A percentile compares a stretch with the other conserved stretches of the same genome.
Evolutionary conservation across 768 basidiomycete species (phyloP).

Genomic region (Chiua virens): DNA sequence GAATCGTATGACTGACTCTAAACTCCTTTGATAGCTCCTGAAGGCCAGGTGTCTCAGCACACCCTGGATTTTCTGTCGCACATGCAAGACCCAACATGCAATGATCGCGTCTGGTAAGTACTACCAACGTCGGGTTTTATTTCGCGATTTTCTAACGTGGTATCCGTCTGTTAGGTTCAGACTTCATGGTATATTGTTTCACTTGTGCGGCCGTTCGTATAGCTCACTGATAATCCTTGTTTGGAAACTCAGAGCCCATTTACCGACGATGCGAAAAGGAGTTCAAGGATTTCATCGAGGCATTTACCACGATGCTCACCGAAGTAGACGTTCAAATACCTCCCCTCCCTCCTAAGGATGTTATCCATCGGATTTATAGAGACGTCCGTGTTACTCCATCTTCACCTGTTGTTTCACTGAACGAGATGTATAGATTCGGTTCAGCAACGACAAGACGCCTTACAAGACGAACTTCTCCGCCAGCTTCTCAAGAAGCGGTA

Average conservation of each 20-base stretch:
- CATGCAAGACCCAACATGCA: conserved; percentile 71
- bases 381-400: conserved; percentile 49
- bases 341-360: conserved; percentile 84
- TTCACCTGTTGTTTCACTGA: conserved; percentile 5
- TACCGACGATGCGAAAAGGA: conserved; percentile 72
- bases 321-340: conserved; percentile 85
- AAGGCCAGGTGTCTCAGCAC: conserved; percentile 85
- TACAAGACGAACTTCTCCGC: conserved; percentile 86
- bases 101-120: conserved; percentile 79
- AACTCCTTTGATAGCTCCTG: conserved; percentile 54
- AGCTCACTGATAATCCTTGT: neutral
- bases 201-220: neutral
- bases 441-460: conserved; percentile 94
- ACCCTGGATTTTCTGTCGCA: conserved; percentile 75
- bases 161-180: conserved; percentile 62
- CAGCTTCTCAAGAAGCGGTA: conserved; percentile 83
- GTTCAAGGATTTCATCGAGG: conserved; percentile 82
- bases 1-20: neutral
- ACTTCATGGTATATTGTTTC: conserved; percentile 54
- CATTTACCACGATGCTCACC: conserved; percentile 62
- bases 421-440: conserved; percentile 57
- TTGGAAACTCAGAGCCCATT: conserved; percentile 20
- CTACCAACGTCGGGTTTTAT: neutral
- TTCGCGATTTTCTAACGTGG: neutral
- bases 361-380: conserved; percentile 90